Evolutionary conservation across 1,284 basidiomycete species (phyloP), one percentile per base, ranked within the genome.

Genomic region (Leccinum huronense): DNA sequence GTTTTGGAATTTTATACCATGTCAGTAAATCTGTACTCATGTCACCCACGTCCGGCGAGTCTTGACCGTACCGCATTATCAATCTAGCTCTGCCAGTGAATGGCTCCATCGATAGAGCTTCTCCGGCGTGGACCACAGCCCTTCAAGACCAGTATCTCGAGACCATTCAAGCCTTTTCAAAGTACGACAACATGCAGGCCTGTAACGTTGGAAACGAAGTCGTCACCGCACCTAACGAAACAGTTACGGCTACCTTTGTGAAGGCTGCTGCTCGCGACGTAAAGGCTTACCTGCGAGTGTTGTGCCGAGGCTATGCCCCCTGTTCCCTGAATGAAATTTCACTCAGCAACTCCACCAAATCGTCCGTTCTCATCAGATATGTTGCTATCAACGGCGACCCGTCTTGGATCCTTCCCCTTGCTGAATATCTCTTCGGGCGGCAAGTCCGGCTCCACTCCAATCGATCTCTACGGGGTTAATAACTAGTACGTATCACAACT

Each of bases 151-250:
- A 88, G 65, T 97, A 96, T 77, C 84, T 90, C 65, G 75, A 75
- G 36, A 95, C 93, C 36, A 91, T 96, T 70, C 81, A 94, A 68
- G 81, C 79, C 0, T 96, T 97, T 80, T 81, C 81, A 72, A 86
- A 89, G 72, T 96, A 95, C 71, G 85, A 91, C 80, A 95, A 95
- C 38, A 27, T 27, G 23, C 79, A 95, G 60, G 92, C 87, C 58
- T 87, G 86, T 80, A 95, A 95, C 73, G 82, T 97, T 64, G 95
- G 94, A 19, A 97, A 97, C 75, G 95, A 97, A 77, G 91, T 95
- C 19, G 85, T 95, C 66, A 86, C 83, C 36, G 74, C 72, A 19
- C 63, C 80, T 27, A 81, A 84, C 59, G 84, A 81, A 66, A 92
- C 91, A 14, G 80, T 78, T 55, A 86, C 90, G 16, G 86, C 88